Percentiles rank a stretch among this genome's conserved stretches.
Conservation (phyloP, 1,284 basidiomycete species). For the Apiotrichum sp. region DNA sequence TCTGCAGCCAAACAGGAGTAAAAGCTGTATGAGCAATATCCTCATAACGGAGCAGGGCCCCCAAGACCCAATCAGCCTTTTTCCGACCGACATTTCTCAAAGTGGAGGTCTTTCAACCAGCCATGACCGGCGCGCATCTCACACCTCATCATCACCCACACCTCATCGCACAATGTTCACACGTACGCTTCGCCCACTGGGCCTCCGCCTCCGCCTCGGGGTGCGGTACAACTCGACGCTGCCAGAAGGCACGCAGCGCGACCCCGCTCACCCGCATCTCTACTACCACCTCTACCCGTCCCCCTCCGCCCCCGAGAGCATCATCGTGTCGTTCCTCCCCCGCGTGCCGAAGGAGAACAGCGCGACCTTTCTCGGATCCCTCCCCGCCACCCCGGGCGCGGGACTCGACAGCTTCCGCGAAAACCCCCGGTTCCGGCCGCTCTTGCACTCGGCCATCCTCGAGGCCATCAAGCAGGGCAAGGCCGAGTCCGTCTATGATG, state of each 20-base stretch:
- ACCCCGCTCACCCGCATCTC: slow-evolving; percentile 38
- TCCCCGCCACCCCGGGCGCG: slow-evolving; percentile 26
- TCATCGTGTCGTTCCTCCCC: slow-evolving; percentile 36
- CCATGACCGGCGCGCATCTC: no score
- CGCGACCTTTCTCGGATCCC: slow-evolving; percentile 27
- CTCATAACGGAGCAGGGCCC: no score
- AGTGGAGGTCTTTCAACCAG: no score
- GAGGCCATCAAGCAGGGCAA: slow-evolving; percentile 19
- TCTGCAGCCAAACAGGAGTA: no score
- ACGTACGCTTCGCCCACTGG: background rate
- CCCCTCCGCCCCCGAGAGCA: background rate
- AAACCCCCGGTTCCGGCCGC: slow-evolving; percentile 30
- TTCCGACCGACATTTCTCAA: no score
- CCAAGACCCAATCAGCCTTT: no score
- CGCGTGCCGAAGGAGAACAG: slow-evolving; percentile 14
- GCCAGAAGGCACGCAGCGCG: slow-evolving; percentile 7
- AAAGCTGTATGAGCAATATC: no score
- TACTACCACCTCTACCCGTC: slow-evolving; percentile 30
- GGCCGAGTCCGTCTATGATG: slow-evolving; percentile 28
- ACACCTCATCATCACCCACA: no score
- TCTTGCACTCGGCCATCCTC: slow-evolving; percentile 27
- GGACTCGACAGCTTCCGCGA: slow-evolving; percentile 35
- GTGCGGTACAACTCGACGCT: slow-evolving; percentile 2
- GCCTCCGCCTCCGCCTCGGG: background rate
- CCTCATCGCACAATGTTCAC: no score